Base-by-base conservation (phyloP, 2,329 filamentous ascomycete genomes). In the Talaromyces islandicus region DNA sequence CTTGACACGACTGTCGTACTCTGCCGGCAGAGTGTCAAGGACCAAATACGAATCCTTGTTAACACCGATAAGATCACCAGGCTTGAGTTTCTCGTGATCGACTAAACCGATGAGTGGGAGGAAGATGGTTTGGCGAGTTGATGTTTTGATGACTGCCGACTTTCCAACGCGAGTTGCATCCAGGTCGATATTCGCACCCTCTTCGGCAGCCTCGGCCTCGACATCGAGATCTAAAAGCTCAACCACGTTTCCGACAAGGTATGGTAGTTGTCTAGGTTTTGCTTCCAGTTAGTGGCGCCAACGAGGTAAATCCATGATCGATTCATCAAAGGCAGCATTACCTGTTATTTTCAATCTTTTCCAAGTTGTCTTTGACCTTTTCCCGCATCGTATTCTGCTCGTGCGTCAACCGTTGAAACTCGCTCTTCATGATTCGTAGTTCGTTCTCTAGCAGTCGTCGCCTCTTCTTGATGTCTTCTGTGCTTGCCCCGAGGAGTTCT, bases 291-390 rank as follows among this genome's bases (percentile, higher is more conserved):
- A 50, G 43, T 25, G 43, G 43, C 43, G 25, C 29, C 51, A 54
- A 53, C 30, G 35, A 32, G 30, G 25, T 21, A 14, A 29, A 17
- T 14, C 58, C 52, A 56, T 35, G 25, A 54, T 54, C 54, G 54
- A 50, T 54, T 60, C 46, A 57, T 60, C 59, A 57, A 29, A 56
- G 35, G 7, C 19, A 24, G 46, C 12, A 14, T 32, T 81, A 96
- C 92, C 92, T 86, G 82, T 99, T 99, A 79, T 99, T 97, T 67
- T 95, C 92, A 71, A 99, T 99, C 85, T 99, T 99, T 68, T 99
- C 95, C 71, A 91, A 80, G 72, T 99, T 99, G 75, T 99, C 94
- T 83, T 97, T 97, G 77, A 99, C 97, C 83, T 97, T 97, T 77
- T 97, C 93, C 61, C 88, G 87, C 94, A 99, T 99, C 54, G 91